Percentiles rank a stretch among this genome's conserved stretches.
Conservation (phyloP, 1,284 basidiomycete genomes). For the Ganoderma lucidum region DNA sequence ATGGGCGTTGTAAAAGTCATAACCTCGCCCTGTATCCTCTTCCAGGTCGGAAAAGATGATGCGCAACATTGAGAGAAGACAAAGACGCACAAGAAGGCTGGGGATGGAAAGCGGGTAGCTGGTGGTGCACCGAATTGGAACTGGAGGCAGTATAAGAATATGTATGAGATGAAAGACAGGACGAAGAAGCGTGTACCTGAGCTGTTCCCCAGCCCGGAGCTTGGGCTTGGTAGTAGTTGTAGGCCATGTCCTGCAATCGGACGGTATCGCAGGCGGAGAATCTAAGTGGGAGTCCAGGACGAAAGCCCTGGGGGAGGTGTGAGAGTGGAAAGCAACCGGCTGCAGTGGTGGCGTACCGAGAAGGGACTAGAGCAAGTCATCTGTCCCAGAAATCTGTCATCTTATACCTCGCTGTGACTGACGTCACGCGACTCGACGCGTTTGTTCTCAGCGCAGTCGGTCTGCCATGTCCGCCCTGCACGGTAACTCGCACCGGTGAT, state of each 20-base stretch:
- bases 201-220: conserved; percentile 37
- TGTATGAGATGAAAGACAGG: conserved; percentile 9
- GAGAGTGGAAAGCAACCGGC: conserved; percentile 21
- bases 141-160: conserved; percentile 38
- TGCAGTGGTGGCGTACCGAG: conserved; percentile 20
- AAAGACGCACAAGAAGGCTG: conserved; percentile 58
- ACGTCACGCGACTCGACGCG: conserved; percentile 31
- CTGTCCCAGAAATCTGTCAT: conserved; percentile 22
- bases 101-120: conserved; percentile 61
- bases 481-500: conserved; percentile 1
- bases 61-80: neutral
- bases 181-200: conserved; percentile 31
- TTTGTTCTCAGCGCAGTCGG: conserved; percentile 23
- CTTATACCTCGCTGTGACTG: conserved; percentile 33
- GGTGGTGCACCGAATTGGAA: conserved; percentile 64
- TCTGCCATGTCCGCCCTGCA: conserved; percentile 10
- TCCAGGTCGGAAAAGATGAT: conserved; percentile 11
- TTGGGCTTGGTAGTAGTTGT: conserved; percentile 36
- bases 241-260: conserved; percentile 30
- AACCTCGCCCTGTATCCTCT: conserved; percentile 57
- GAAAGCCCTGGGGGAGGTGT: neutral
- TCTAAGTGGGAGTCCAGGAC: conserved; percentile 7
- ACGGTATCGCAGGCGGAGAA: conserved; percentile 6
- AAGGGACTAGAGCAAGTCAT: conserved; percentile 27
- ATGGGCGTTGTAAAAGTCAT: conserved; percentile 70